These are phyloP conservation scores for Dryadomyces quercus-mongolicae DNA, from an alignment of 2,329 filamentous ascomycete genomes.

Conservation along the genomic window DNA sequence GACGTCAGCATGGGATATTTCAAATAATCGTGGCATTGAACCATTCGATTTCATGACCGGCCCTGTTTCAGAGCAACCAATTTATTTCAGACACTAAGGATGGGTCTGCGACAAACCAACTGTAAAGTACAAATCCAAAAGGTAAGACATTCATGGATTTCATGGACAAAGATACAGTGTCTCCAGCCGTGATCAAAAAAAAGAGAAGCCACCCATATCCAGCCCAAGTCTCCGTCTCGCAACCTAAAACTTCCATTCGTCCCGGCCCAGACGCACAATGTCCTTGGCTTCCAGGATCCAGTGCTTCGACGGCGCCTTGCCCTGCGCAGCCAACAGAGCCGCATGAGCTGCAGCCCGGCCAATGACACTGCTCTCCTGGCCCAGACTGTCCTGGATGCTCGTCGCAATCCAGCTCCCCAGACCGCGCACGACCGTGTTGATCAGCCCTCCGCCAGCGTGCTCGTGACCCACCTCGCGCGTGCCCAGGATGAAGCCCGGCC, in stretches of 20 bases:
- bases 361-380: conserved; percentile 65
- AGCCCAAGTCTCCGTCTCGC: background rate
- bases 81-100: too few relatives aligned
- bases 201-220: background rate
- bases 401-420: conserved; percentile 38
- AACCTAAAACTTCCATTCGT: conserved; percentile 32
- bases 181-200: background rate
- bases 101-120: too few relatives aligned
- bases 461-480: conserved; percentile 42
- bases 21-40: too few relatives aligned
- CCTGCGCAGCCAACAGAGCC: conserved; percentile 42
- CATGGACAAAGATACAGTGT: too few relatives aligned
- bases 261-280: conserved; percentile 54
- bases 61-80: too few relatives aligned
- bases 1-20: too few relatives aligned
- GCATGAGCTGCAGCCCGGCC: conserved; percentile 53
- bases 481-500: conserved; percentile 68
- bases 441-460: conserved; percentile 43
- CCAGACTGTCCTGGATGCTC: conserved; percentile 51
- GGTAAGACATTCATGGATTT: too few relatives aligned
- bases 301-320: conserved; percentile 44
- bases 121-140: too few relatives aligned
- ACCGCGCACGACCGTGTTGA: conserved; percentile 41
- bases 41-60: too few relatives aligned
- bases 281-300: conserved; percentile 51